Base-by-base conservation (phyloP, 2,329 filamentous ascomycete species). In the Ilyonectria mors-panacis region DNA sequence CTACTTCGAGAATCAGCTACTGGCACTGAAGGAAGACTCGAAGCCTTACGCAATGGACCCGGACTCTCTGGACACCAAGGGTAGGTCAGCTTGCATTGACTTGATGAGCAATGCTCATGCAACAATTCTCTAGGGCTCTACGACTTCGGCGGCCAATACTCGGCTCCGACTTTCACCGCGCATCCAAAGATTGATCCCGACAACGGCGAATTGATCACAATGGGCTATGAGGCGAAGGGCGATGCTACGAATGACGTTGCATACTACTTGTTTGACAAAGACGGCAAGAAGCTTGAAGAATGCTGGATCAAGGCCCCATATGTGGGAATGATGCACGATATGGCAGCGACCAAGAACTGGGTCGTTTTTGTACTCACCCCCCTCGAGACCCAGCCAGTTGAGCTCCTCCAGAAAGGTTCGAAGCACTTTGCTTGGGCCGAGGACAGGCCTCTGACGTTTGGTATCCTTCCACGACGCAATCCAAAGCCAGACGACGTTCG, bases 251-350 rank as follows among this genome's bases (percentile, higher is more conserved):
- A 42, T 17, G 53, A 55, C 28, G 19, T 55, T 6, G 53, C 35
- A 3, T 55, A 55, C 19, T 55, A 55, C 53, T 42, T 55, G n/a
- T 55, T 55, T n/a, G 53, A 55, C 15, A 55, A 55, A 26, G n/a
- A 55, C 35, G 53, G 53, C 8, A 55, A 55, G n/a, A 55, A 55
- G 15, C 53, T 55, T 23, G 53, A 55, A 37, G 53, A 55, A n/a
- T 55, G 53, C 12, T 55, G 53, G 53, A 42, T 55, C 53, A 55
- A 55, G 8, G 19, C 33, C 4, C 53, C 53, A 9, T 55, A 42
- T 55, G 53, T 42, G 5, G 53, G 53, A 26, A 55, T 55, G 53
- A 55, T 55, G 53, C 53, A 55, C 12, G 53, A 55, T 7, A 55
- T 55, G 53, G 53, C 53, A 26, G 53, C 53, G 12, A 55, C 53